Evolutionary conservation across 768 basidiomycete species (phyloP).

Genomic region (Cystobasidium tubakii): DNA sequence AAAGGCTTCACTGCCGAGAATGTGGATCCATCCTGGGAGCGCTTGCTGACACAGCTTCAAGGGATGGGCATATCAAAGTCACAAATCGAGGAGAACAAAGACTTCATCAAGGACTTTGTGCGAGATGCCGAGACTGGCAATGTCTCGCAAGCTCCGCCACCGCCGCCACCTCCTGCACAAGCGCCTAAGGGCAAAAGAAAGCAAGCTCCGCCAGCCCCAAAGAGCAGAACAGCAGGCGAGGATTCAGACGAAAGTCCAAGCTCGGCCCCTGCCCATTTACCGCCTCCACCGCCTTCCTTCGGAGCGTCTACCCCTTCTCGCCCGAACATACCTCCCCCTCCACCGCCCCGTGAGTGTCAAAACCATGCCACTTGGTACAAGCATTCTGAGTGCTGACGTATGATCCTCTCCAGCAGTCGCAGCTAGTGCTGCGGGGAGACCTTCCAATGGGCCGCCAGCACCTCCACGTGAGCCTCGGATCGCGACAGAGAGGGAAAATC

Average conservation of each 20-base stretch:
- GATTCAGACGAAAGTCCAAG: constrained; percentile 42
- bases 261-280: constrained; percentile 42
- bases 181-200: constrained; percentile 45
- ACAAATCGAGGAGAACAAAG: constrained; percentile 69
- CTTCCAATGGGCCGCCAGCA: constrained; percentile 21
- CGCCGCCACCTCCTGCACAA: constrained; percentile 48
- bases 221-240: constrained; percentile 22
- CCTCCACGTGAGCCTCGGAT: constrained; percentile 19
- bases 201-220: constrained; percentile 57
- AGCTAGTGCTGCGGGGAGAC: not conserved
- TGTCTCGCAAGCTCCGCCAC: constrained; percentile 52
- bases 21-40: constrained; percentile 83
- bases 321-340: constrained; percentile 48
- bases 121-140: constrained; percentile 52
- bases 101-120: constrained; percentile 83
- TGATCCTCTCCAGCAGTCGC: constrained; percentile 13
- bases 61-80: constrained; percentile 59
- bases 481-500: not conserved
- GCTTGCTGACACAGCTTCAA: constrained; percentile 64
- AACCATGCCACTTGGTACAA: too few species aligned
- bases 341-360: constrained; percentile 44
- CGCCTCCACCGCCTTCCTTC: constrained; percentile 49
- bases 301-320: constrained; percentile 43
- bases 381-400: too few species aligned
- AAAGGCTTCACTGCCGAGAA: constrained; percentile 77